phyloP scores from a whole-genome alignment of 2,329 filamentous ascomycete genomes.

The Fusarium secorum region DNA sequence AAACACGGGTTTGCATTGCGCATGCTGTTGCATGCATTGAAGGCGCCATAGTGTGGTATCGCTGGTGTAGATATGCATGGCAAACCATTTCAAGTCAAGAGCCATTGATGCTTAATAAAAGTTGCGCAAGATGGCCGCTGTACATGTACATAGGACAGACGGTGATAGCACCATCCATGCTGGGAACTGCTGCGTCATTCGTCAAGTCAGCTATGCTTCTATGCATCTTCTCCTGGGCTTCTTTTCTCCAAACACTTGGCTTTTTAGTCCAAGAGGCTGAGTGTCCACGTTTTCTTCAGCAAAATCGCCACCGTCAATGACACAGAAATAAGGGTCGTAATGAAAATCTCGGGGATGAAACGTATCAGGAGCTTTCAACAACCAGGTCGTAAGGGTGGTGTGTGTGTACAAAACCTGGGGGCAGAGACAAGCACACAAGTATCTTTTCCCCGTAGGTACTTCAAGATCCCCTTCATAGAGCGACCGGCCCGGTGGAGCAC shows the following conservation, averaged over 20 bases:
- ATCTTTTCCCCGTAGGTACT: constrained; percentile 46
- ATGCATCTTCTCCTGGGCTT: constrained; percentile 21
- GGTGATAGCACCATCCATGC: not conserved
- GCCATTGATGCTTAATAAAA: not conserved
- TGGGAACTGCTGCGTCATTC: constrained; percentile 27
- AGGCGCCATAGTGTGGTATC: constrained; percentile 2
- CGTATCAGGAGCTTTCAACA: not conserved
- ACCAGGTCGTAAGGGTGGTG: constrained; percentile 27
- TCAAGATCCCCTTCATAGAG: constrained; percentile 20
- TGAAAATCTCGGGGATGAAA: constrained; percentile 4
- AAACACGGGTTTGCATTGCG: constrained; percentile 21
- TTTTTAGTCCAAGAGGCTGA: constrained; percentile 13
- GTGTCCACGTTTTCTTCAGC: constrained; percentile 13
- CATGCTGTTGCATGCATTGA: constrained; percentile 9
- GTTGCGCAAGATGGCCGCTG: not conserved
- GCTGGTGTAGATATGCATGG: constrained; percentile 1
- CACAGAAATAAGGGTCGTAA: constrained; percentile 2
- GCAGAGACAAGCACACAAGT: constrained; percentile 32
- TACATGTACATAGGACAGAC: not conserved
- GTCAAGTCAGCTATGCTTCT: constrained; percentile 21
- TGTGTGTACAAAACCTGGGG: constrained; percentile 42
- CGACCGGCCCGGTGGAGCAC: constrained; percentile 41
- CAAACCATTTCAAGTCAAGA: constrained; percentile 5
- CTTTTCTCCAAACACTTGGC: constrained; percentile 12
- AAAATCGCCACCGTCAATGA: constrained; percentile 26